Evolutionary conservation across 371 early-diverging fungal species (phyloP).

Genomic region (Phascolomyces articulosus): DNA sequence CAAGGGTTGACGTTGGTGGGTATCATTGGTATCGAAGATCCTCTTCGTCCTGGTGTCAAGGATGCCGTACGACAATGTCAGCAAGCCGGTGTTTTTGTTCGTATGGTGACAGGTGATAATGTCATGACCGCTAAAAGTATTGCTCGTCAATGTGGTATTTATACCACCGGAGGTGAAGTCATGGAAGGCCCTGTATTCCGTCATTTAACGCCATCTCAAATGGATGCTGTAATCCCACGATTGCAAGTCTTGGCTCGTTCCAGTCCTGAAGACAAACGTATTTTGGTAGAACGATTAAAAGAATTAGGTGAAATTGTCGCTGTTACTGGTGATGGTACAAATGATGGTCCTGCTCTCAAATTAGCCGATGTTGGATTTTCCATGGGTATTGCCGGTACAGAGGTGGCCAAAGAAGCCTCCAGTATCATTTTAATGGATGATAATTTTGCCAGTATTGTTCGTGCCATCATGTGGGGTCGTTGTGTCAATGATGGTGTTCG

Average conservation of each 20-base stretch:
- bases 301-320: slow-evolving; percentile 73
- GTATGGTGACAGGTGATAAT: slow-evolving; percentile 89
- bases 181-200: slow-evolving; percentile 77
- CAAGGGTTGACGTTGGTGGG: slow-evolving; percentile 58
- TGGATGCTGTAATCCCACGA: slow-evolving; percentile 17
- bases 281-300: slow-evolving; percentile 67
- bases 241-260: slow-evolving; percentile 77
- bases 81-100: slow-evolving; percentile 78
- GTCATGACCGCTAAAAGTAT: slow-evolving; percentile 75
- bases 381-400: slow-evolving; percentile 85
- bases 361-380: slow-evolving; percentile 82
- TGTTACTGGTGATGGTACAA: slow-evolving; percentile 86
- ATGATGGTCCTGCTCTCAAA: slow-evolving; percentile 81
- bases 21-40: slow-evolving; percentile 79
- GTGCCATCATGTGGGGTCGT: slow-evolving; percentile 81
- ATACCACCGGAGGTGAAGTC: slow-evolving; percentile 56
- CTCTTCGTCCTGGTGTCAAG: slow-evolving; percentile 68
- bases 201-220: slow-evolving; percentile 50
- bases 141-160: slow-evolving; percentile 73
- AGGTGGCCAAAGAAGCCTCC: slow-evolving; percentile 84
- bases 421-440: slow-evolving; percentile 82
- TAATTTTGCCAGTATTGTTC: slow-evolving; percentile 78
- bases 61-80: slow-evolving; percentile 70
- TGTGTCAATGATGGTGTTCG: slow-evolving; percentile 80
- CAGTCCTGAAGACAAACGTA: slow-evolving; percentile 77